Conservation (phyloP, 1,284 basidiomycete genomes). For the Spongiforma sp. region DNA sequence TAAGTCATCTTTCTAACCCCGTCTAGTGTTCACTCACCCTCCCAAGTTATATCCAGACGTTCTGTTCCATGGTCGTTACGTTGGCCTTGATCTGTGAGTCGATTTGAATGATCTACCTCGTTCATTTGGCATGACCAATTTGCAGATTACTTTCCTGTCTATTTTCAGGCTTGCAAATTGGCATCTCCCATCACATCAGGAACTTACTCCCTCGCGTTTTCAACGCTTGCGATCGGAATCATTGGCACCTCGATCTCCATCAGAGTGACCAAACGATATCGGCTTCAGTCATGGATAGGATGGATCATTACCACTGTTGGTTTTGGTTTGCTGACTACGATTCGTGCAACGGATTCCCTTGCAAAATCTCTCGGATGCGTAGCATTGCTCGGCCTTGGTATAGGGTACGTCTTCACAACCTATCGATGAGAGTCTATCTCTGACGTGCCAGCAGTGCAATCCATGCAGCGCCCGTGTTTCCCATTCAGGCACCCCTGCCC, state of each 20-base stretch:
- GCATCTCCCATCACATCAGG: conserved; percentile 18
- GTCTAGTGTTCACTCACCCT: not conserved
- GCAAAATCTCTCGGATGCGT: conserved; percentile 6
- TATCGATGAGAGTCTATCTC: no score
- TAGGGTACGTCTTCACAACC: conserved; percentile 9
- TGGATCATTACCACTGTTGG: conserved; percentile 14
- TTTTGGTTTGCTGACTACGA: conserved; percentile 16
- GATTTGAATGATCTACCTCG: not conserved
- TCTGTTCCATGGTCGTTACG: conserved; percentile 15
- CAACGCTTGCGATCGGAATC: conserved; percentile 11
- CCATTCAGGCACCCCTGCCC: conserved; percentile 38
- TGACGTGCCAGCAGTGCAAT: no score
- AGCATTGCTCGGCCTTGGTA: conserved; percentile 19
- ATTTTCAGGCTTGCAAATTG: conserved; percentile 24
- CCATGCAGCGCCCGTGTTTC: conserved; percentile 30
- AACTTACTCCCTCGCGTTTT: conserved; percentile 19
- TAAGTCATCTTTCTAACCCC: not conserved
- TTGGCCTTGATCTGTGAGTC: conserved; percentile 18
- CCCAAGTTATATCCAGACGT: conserved; percentile 25
- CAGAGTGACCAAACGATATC: conserved; percentile 14
- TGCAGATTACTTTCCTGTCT: conserved; percentile 25
- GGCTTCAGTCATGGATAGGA: conserved; percentile 21
- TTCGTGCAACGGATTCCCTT: not conserved
- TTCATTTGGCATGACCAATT: no score
- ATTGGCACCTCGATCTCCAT: conserved; percentile 17